Base-by-base conservation (phyloP, 257 asterid species). In the Penstemon barbatus region DNA sequence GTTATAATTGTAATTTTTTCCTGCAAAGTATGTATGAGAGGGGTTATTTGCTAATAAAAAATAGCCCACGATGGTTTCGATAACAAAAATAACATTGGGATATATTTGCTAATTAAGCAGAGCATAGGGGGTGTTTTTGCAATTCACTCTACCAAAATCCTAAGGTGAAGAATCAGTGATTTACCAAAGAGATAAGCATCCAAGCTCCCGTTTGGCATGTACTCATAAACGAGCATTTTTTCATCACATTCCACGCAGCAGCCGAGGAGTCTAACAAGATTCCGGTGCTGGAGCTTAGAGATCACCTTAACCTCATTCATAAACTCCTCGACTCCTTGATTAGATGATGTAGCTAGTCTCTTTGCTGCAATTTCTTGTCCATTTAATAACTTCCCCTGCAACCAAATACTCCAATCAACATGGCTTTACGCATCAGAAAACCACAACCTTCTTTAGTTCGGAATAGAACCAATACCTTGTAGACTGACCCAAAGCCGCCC, bases 401-500 rank as follows among this genome's bases (percentile, higher is more conserved):
- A 60, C 49, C 39, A 60, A 59, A 38, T 10, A 4, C 41, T 0
- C 18, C 18, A 15, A 15, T 15, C 18, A 15, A 15, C 18, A 15
- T 15, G 18, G 18, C 18, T 15, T 15, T 49, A 9, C 11, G 4
- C 10, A 7, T 7, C 12, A 8, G 51, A 46, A 7, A 46, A 46
- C 8, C 8, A 3, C 8, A 46, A 7, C 52, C 5, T 25, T 51
- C 42, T 25, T 25, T 25, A 25, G 33, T 25, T 25, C 33, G 33
- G 76, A 75, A 57, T 65, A 43, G 5, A 73, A 70, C 37, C 73
- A 37, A 42, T 77, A 91, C 98, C 84, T 80, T 86, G 77, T 87
- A 92, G 41, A 92, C 98, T 73, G 54, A 85, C 19, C 97, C 98
- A 57, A 89, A 92, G 72, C 98, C 98, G 61, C 98, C 98, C 49